A percentile compares a stretch with the other conserved stretches of the same genome.
Conservation (phyloP, 495 filamentous ascomycete species). For the Penicillium soppii region DNA sequence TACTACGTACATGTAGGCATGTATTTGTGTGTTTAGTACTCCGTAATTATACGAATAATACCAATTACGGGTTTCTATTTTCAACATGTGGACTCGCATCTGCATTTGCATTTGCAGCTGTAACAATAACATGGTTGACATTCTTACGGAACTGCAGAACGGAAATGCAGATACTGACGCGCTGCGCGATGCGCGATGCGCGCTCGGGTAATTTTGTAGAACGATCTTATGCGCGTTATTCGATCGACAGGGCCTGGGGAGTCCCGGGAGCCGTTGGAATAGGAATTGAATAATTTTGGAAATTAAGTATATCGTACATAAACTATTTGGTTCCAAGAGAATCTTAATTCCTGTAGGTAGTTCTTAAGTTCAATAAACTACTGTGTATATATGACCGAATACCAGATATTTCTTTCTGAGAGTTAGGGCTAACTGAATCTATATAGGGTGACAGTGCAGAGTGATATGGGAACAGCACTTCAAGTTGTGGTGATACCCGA, state of each 20-base stretch:
- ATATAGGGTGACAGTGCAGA: constrained; percentile 45
- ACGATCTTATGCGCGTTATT: constrained; percentile 5
- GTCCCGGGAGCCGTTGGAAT: constrained; percentile 1
- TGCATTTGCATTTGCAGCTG: background rate
- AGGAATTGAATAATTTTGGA: background rate
- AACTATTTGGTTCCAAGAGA: too few species aligned
- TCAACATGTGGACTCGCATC: background rate
- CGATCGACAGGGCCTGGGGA: constrained; percentile 18
- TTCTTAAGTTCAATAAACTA: background rate
- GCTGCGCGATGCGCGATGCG: constrained; percentile 3
- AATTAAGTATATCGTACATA: too few species aligned
- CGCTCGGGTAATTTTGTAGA: constrained; percentile 1
- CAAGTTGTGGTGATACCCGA: constrained; percentile 5
- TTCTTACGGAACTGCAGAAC: background rate
- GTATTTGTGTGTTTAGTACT: too few species aligned
- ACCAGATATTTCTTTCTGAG: background rate
- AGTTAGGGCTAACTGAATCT: background rate
- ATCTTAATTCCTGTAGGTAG: background rate
- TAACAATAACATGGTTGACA: constrained; percentile 4
- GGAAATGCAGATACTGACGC: background rate
- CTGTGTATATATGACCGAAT: background rate
- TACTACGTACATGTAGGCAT: too few species aligned
- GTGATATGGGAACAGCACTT: constrained; percentile 20
- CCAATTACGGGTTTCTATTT: background rate
- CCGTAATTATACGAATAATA: too few species aligned